Evolutionary conservation across 2,329 filamentous ascomycete genomes (phyloP), one percentile per base, ranked within the genome.

Genomic region (Colletotrichum sp.): DNA sequence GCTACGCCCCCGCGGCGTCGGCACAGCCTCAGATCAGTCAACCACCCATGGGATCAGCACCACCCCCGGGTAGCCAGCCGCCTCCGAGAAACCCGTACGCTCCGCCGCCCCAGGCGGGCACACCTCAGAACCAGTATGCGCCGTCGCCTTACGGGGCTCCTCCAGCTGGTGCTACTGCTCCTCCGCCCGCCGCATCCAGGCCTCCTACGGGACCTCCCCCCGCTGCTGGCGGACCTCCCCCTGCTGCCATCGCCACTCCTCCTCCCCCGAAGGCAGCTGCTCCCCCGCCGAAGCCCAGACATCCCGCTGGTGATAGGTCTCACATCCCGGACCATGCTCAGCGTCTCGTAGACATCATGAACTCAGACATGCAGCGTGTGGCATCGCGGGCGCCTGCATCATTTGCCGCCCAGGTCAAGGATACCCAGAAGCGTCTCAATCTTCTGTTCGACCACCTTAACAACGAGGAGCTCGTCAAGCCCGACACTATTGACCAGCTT

Each of bases 381-480:
- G 96, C 96, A 75, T 87, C 93, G 36, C 94, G 95, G 79, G 97
- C 97, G 1, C 97, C 97, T 21, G 89, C 93, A n/a, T 93, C 93
- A 18, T 98, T 97, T 86, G 93, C 95, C 78, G 90, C 93, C 16
- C 96, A 99, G 83, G 96, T 99, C 24, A 95, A 95, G 81, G 97
- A 99, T 83, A 97, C 96, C 3, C 95, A 98, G 83, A 98, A 98
- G 86, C 93, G 97, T 32, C 90, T 99, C 75, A 95, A 95, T 81
- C 93, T 98, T 66, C 88, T 99, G n/a, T 99, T 98, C 83, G 96
- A 99, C 82, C 96, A 98, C 84, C 89, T 99, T 63, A 99, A 99
- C 89, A 99, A 99, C 79, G 94, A 96, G 82, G 96, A 99, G 81
- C 88, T 98, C 55, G 89, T 99, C 71, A 95, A 94, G 86, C 91